These are phyloP conservation scores for Bryoglossum gracile DNA, from an alignment of 495 filamentous ascomycete genomes.

Conservation along the genomic window DNA sequence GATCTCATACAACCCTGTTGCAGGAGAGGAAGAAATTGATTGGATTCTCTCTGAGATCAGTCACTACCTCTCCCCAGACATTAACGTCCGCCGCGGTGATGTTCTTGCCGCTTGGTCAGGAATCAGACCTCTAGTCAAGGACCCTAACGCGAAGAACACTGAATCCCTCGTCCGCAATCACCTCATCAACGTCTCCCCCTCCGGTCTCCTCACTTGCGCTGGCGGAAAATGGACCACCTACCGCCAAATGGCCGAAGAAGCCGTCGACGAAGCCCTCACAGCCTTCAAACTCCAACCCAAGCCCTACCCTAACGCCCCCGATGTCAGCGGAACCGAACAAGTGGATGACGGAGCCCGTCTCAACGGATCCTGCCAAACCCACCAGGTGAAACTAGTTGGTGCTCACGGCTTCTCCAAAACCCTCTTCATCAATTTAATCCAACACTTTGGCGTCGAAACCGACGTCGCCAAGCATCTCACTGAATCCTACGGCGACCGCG, in stretches of 20 bases:
- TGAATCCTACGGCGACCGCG: slow-evolving; percentile 86
- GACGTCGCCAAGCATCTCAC: slow-evolving; percentile 90
- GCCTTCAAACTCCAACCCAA: slow-evolving; percentile 63
- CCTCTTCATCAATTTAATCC: slow-evolving; percentile 96
- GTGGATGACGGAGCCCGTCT: slow-evolving; percentile 68
- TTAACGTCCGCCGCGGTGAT: slow-evolving; percentile 88
- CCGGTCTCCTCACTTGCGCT: slow-evolving; percentile 88
- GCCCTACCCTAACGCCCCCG: slow-evolving; percentile 52
- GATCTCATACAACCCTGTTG: slow-evolving; percentile 75
- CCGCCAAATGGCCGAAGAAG: slow-evolving; percentile 97
- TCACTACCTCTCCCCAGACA: slow-evolving; percentile 84
- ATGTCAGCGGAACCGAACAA: slow-evolving; percentile 70
- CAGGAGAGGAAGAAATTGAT: slow-evolving; percentile 82
- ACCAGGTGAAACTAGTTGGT: slow-evolving; percentile 81
- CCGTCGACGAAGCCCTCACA: slow-evolving; percentile 82
- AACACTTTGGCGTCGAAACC: slow-evolving; percentile 93
- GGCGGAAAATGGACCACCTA: slow-evolving; percentile 99
- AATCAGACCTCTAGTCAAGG: slow-evolving; percentile 87
- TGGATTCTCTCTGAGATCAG: slow-evolving; percentile 94
- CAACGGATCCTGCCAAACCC: slow-evolving; percentile 85
- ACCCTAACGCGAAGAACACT: slow-evolving; percentile 89
- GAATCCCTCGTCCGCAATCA: slow-evolving; percentile 95
- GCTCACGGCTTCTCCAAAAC: slow-evolving; percentile 94
- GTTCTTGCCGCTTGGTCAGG: slow-evolving; percentile 96
- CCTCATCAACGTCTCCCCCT: slow-evolving; percentile 76